Evolutionary conservation across 1,284 basidiomycete species (phyloP), one percentile per base, ranked within the genome.

Genomic region (Cryptococcus sp.): DNA sequence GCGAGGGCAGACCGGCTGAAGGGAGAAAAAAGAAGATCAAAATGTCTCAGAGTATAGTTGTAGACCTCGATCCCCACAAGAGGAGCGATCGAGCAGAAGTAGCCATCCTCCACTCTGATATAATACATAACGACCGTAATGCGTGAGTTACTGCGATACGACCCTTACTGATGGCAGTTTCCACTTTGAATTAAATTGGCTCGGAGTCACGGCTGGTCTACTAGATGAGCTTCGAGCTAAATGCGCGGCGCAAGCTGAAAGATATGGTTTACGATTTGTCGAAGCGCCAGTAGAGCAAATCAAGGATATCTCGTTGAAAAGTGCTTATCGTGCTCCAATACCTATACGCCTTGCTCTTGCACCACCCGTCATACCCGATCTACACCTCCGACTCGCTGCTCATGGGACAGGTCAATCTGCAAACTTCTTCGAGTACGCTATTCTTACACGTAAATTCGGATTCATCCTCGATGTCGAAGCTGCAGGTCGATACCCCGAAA

Each of bases 141-240:
- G 90, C 90, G 55, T 76, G 52, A 68, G 74, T 71, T 4, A 5
- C 14, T 15, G 34, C 54, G 14, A 7, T 42, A 56, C 57, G 54
- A 31, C 32, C 5, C 54, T 13, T 8, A 45, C 56, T 58, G 52
- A 23, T 32, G 5, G 11, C 56, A 74, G 73, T 0, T 94, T 94
- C 78, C 92, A 96, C 76, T 91, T 96, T 67, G 94, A 98, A 75
- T 81, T 98, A 44, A 92, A 98, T 64, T 98, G 96, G 95, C 86
- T 98, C 31, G 93, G 92, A 7, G 90, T 93, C 0, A 94, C 92
- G 0, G 90, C 92, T n/a, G 85, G 90, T n/a, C 87, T 88, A 61
- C 89, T 98, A 57, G 95, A 98, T 62, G 92, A 96, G 64, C 81
- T 88, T 41, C 81, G 98, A 8, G 85, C 88, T 43, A 83, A 84